Base-by-base conservation (phyloP, 805 yeast species). In the Ogataea degrootiae region DNA sequence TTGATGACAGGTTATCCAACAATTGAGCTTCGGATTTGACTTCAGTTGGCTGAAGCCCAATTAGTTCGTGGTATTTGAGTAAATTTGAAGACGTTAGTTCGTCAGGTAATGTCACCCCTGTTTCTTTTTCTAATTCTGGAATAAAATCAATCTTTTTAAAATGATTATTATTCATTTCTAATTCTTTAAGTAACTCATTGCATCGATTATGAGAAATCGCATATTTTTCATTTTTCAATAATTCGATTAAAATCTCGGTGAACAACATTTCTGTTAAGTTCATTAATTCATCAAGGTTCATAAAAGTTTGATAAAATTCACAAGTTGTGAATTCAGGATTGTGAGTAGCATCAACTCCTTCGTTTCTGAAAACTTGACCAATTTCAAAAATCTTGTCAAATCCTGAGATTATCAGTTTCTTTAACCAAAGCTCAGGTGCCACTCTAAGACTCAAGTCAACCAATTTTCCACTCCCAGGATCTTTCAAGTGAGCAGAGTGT, bases 401-500 rank as follows among this genome's bases (percentile, higher is more conserved):
- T 1, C 99, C 99, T 7, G 87, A 76, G 34, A 92, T 81, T 2
- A 90, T 77, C 43, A 94, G 67, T 53, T 86, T 77, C 61, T 94
- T 94, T 46, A 94, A 74, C 97, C 97, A 94, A 36, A 94, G 68
- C 60, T 92, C 99, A 0, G 99, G 99, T 0, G 99, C 97, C 2
- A 94, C 92, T 39, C 99, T 70, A 40, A 94, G 65, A 46, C 79
- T 83, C 8, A 89, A 65, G 12, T 34, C 39, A 16, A 23, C 22
- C 6, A 21, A 19, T 16, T 35, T 21, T 9, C 51, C 47, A 11
- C 48, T 60, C 35, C 49, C 54, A 3, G 55, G 51, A 17, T 68
- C 69, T 23, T 66, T 58, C 48, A 73, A 45, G 29, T 73, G 74
- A 2, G 43, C 53, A 15, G 66, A 59, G 2, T 53, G 44, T 0